Conservation (phyloP, 805 yeast genomes). For the Metschnikowia amazonensis region DNA sequence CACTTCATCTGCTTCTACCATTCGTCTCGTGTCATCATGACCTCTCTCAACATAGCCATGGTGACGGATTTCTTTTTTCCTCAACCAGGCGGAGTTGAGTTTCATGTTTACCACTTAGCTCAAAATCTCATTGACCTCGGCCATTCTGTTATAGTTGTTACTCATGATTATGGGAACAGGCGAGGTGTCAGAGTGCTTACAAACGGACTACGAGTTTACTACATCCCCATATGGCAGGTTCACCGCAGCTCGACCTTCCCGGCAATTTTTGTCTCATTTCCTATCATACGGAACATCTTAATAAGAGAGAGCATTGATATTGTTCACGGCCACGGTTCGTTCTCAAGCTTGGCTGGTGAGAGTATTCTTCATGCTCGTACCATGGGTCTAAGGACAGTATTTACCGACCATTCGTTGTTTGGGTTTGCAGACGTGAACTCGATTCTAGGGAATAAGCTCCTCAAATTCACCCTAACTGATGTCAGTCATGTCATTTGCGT, state of each 20-base stretch:
- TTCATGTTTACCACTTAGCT: constrained; percentile 88
- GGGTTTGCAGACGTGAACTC: constrained; percentile 87
- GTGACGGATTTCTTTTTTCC: constrained; percentile 97
- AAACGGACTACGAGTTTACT: constrained; percentile 89
- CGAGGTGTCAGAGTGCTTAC: constrained; percentile 79
- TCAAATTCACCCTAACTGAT: constrained; percentile 79
- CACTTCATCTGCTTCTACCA: not conserved
- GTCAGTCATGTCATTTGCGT: constrained; percentile 95
- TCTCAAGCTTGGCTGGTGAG: constrained; percentile 83
- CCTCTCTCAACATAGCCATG: constrained; percentile 51
- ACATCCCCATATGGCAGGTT: constrained; percentile 77
- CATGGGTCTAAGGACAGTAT: constrained; percentile 87
- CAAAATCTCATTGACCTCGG: constrained; percentile 77
- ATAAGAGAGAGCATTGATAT: constrained; percentile 82
- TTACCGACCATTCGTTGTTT: constrained; percentile 93
- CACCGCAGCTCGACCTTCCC: constrained; percentile 85
- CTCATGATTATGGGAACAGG: constrained; percentile 84
- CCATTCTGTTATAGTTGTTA: constrained; percentile 79
- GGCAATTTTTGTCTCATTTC: constrained; percentile 83
- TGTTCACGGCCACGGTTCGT: constrained; percentile 93
- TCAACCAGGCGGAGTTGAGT: constrained; percentile 97
- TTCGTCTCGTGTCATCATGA: not conserved
- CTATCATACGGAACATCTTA: constrained; percentile 77
- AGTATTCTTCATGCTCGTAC: constrained; percentile 87
- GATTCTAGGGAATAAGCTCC: constrained; percentile 78